Evolutionary conservation across 306 rosid genomes (phyloP).

Genomic region (Carpinus viminea): DNA sequence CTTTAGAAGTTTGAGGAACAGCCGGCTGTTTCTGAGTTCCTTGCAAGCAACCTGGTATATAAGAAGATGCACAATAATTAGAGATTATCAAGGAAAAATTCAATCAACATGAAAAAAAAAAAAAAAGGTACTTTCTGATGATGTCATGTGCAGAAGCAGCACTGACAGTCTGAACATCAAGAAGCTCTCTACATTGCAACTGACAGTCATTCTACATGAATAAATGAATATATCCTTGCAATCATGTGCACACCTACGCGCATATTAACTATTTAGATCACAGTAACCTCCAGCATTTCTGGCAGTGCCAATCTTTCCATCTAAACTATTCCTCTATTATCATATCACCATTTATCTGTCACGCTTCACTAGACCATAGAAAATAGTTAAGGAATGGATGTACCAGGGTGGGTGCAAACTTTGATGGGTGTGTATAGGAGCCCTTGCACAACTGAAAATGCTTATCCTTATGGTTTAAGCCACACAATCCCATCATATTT

Average conservation of each 20-base stretch:
- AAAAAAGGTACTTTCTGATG: neutral
- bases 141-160: neutral
- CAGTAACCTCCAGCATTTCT: neutral
- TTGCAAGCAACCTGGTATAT: slow-evolving; percentile 73
- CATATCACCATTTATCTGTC: neutral
- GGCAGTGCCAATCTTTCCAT: neutral
- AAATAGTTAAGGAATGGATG: neutral
- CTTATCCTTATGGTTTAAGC: neutral
- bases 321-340: neutral
- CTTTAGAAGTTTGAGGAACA: slow-evolving; percentile 96
- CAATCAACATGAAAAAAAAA: slow-evolving; percentile 12
- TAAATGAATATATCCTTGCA: neutral
- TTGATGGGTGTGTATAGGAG: neutral
- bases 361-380: slow-evolving; percentile 1
- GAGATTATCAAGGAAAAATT: slow-evolving; percentile 13
- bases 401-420: neutral
- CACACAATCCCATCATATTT: neutral
- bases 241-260: neutral
- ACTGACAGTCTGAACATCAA: neutral
- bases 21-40: slow-evolving; percentile 75
- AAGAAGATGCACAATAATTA: slow-evolving; percentile 26
- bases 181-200: neutral
- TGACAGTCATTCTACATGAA: neutral
- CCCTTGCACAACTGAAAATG: neutral
- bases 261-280: neutral